Conservation (phyloP, 495 filamentous ascomycete species). For the Lasiosphaeria ovina region DNA sequence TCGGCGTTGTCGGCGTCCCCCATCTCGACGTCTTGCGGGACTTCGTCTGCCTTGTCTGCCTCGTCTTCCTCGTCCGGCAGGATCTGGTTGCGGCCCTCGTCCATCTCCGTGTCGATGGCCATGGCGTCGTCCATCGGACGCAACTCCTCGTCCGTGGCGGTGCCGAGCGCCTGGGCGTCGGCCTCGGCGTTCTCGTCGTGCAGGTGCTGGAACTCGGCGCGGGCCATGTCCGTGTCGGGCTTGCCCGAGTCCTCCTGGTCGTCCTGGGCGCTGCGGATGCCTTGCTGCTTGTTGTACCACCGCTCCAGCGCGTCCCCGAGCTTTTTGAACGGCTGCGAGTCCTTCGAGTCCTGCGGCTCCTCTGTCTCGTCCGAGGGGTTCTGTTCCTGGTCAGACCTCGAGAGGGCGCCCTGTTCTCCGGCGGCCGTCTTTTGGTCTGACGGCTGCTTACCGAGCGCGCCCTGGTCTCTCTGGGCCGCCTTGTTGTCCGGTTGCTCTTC, state of each 20-base stretch:
- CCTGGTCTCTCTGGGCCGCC: constrained; percentile 46
- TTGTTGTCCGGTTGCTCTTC: constrained; percentile 43
- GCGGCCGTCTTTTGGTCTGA: constrained; percentile 50
- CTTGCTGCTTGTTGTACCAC: constrained; percentile 81
- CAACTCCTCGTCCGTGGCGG: constrained; percentile 82
- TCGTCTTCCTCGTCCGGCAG: constrained; percentile 44
- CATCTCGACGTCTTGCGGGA: constrained; percentile 40
- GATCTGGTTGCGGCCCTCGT: constrained; percentile 44
- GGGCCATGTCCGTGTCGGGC: constrained; percentile 48
- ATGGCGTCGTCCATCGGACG: constrained; percentile 77
- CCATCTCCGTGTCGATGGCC: constrained; percentile 71
- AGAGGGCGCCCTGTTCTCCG: constrained; percentile 48
- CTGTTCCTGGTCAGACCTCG: constrained; percentile 53
- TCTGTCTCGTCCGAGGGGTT: constrained; percentile 39
- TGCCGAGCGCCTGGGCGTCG: constrained; percentile 87
- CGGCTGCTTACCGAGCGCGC: constrained; percentile 34
- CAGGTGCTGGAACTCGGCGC: constrained; percentile 81
- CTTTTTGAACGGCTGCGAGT: constrained; percentile 77
- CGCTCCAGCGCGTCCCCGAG: constrained; percentile 89
- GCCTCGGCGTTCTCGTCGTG: constrained; percentile 73
- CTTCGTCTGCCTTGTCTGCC: constrained; percentile 51
- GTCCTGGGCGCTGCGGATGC: constrained; percentile 69
- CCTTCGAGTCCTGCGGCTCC: constrained; percentile 41
- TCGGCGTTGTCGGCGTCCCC: constrained; percentile 38
- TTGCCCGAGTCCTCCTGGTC: constrained; percentile 46